Evolutionary conservation across 441 rosid genomes (phyloP).

Genomic region (Gossypium laxum): DNA sequence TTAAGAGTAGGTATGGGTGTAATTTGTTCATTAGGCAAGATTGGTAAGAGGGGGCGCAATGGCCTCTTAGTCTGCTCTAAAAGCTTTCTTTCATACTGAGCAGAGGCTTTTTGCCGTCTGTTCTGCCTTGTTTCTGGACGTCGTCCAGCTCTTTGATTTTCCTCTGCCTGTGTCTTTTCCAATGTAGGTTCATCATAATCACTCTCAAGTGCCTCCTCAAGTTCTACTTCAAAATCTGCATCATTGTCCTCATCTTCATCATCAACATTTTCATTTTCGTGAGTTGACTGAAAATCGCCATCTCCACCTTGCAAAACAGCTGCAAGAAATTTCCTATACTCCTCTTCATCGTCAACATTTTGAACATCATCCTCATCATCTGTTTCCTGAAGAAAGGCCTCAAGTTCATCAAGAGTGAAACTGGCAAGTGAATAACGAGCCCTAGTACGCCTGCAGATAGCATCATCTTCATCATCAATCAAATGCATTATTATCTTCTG

Average conservation of each 20-base stretch:
- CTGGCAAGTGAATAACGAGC: constrained; percentile 77
- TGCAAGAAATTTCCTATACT: constrained; percentile 81
- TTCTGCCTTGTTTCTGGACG: constrained; percentile 85
- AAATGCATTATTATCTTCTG: constrained; percentile 18
- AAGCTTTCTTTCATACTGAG: constrained; percentile 37
- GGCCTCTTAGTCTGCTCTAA: constrained; percentile 60
- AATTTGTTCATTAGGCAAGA: constrained; percentile 35
- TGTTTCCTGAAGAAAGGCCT: constrained; percentile 90
- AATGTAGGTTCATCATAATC: constrained; percentile 53
- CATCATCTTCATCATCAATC: constrained; percentile 49
- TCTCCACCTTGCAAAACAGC: constrained; percentile 66
- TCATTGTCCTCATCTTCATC: constrained; percentile 89
- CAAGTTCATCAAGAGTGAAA: constrained; percentile 94
- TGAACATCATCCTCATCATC: constrained; percentile 86
- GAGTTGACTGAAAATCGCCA: constrained; percentile 33
- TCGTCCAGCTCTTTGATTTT: constrained; percentile 29
- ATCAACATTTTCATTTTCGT: constrained; percentile 32
- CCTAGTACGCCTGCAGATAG: constrained; percentile 84
- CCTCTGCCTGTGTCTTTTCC: constrained; percentile 28
- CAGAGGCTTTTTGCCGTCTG: constrained; percentile 47
- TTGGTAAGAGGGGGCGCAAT: constrained; percentile 67
- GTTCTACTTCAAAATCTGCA: constrained; percentile 91
- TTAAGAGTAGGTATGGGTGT: constrained; percentile 23
- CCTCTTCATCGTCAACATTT: constrained; percentile 79
- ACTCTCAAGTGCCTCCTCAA: constrained; percentile 88